Evolutionary conservation across 1,139 yeast species (phyloP).

Genomic region (Candida sojae): DNA sequence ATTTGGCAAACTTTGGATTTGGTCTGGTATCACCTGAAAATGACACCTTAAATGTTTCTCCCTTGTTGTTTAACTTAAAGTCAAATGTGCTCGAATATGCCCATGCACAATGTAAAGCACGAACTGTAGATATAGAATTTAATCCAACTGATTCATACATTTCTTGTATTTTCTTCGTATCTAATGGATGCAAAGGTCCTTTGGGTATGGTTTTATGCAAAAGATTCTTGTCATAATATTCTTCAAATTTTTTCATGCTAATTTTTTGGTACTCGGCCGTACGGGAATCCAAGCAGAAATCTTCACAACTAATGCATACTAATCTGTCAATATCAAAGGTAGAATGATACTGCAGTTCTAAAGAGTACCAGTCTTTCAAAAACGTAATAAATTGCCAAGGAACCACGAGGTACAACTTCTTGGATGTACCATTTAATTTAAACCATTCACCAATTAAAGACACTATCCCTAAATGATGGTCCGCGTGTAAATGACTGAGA

Average conservation of each 20-base stretch:
- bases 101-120: slow-evolving; percentile 84
- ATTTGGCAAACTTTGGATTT: slow-evolving; percentile 53
- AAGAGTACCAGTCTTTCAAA: slow-evolving; percentile 65
- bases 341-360: slow-evolving; percentile 42
- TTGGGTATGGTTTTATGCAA: slow-evolving; percentile 20
- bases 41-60: slow-evolving; percentile 60
- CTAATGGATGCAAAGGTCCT: slow-evolving; percentile 19
- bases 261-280: slow-evolving; percentile 29
- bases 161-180: slow-evolving; percentile 17
- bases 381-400: slow-evolving; percentile 80
- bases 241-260: slow-evolving; percentile 34
- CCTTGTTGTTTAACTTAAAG: slow-evolving; percentile 34
- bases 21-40: slow-evolving; percentile 98
- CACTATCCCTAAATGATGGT: slow-evolving; percentile 87
- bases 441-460: slow-evolving; percentile 75
- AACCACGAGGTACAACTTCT: slow-evolving; percentile 55
- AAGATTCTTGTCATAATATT: slow-evolving; percentile 25
- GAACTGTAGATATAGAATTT: slow-evolving; percentile 52
- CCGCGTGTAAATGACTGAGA: slow-evolving; percentile 94
- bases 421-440: slow-evolving; percentile 27
- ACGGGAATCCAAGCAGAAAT: slow-evolving; percentile 37
- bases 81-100: slow-evolving; percentile 72
- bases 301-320: slow-evolving; percentile 67
- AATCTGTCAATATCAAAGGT: slow-evolving; percentile 44
- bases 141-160: slow-evolving; percentile 31